Evolutionary conservation across 805 yeast genomes (phyloP).

Genomic region (Candida maris): DNA sequence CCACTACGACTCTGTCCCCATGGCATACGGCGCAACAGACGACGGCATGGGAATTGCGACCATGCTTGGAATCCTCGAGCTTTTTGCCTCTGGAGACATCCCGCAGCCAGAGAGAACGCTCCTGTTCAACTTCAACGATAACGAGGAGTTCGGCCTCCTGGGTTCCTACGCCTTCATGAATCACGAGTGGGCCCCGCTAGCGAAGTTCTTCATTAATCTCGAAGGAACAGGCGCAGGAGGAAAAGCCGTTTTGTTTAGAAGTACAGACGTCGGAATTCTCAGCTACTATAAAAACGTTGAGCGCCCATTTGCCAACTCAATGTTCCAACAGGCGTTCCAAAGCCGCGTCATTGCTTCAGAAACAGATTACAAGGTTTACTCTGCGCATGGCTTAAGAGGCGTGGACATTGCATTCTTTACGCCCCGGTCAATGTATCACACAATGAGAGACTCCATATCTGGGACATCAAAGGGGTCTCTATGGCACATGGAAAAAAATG

Average conservation of each 20-base stretch:
- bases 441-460: constrained; percentile 63
- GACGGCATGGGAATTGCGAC: constrained; percentile 89
- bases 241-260: constrained; percentile 74
- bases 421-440: constrained; percentile 83
- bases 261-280: constrained; percentile 74
- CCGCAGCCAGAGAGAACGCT: constrained; percentile 66
- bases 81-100: constrained; percentile 33
- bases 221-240: constrained; percentile 96
- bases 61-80: constrained; percentile 63
- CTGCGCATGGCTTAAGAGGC: constrained; percentile 68
- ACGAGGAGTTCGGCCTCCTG: constrained; percentile 82
- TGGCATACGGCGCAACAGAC: constrained; percentile 85
- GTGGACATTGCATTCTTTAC: constrained; percentile 86
- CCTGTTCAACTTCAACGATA: constrained; percentile 80
- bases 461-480: constrained; percentile 64
- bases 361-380: constrained; percentile 79
- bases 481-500: constrained; percentile 78
- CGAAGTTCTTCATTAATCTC: constrained; percentile 67
- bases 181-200: constrained; percentile 67
- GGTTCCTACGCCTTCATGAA: constrained; percentile 74
- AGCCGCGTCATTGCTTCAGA: constrained; percentile 69
- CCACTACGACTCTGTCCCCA: constrained; percentile 87
- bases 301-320: constrained; percentile 73
- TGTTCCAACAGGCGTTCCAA: constrained; percentile 83
- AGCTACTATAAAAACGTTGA: constrained; percentile 52